Conservation (phyloP, 352 stramenopile genomes). For the Phytophthora niederhauseri region DNA sequence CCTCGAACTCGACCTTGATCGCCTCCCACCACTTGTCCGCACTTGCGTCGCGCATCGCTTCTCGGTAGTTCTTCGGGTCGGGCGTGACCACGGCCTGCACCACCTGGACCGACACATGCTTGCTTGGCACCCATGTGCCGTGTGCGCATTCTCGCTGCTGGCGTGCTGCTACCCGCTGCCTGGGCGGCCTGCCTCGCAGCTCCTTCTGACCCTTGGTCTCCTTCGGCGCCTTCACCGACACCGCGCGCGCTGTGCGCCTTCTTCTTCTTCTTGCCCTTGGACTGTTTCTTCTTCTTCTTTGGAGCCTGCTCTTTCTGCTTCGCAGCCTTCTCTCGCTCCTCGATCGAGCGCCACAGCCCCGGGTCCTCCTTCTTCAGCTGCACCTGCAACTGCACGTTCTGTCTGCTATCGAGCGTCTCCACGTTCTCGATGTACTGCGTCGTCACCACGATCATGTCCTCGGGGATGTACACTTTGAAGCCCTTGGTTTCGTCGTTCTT, state of each 20-base stretch:
- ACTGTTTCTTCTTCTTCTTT: neutral
- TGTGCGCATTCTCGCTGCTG: neutral
- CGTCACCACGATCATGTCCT: neutral
- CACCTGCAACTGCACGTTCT: neutral
- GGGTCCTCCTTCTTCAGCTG: neutral
- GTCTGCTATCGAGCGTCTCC: neutral
- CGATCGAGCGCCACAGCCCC: neutral
- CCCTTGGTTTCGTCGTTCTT: neutral
- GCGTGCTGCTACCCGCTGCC: neutral
- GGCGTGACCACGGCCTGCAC: neutral
- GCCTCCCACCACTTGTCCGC: neutral
- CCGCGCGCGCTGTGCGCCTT: neutral
- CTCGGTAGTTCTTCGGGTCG: neutral
- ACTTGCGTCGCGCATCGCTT: neutral
- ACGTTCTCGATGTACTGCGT: neutral
- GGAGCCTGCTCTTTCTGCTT: neutral
- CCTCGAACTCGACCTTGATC: neutral
- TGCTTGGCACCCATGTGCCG: neutral
- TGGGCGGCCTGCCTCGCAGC: neutral
- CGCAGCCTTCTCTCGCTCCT: neutral
- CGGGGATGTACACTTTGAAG: neutral
- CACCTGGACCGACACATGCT: neutral
- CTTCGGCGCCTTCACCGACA: neutral
- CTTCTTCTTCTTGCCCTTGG: neutral
- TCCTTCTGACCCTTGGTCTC: neutral